Evolutionary conservation across 2,329 filamentous ascomycete species (phyloP), one percentile per base, ranked within the genome.

Genomic region (Fusarium acutatum): DNA sequence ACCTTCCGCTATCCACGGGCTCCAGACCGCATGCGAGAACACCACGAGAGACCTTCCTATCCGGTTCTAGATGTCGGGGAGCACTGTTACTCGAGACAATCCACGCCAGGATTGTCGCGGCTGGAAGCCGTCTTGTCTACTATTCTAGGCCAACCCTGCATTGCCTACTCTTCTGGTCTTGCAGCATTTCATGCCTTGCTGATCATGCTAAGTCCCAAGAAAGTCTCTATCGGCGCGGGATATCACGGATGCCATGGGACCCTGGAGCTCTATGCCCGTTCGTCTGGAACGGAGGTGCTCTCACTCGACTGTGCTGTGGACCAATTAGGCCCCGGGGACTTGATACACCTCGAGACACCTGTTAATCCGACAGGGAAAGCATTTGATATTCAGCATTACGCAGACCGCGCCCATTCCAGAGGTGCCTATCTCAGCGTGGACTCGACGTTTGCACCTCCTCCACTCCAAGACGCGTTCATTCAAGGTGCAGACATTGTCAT

Each of bases 171-270:
- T 40, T 97, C 94, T 6, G 96, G 96, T 6, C 89, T 98, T 34
- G 89, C 94, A 14, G 94, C 95, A 53, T 95, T 98, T 84, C 93
- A 98, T 82, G 95, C 94, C 32, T 85, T 97, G 63, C 87, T 98
- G 4, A 91, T 95, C n/a, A 90, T 91, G 78, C 84, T 97, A 13
- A 94, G 97, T 80, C 96, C 96, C 1, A 90, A 90, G 75, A 91
- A 92, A 68, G 90, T 98, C 60, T 92, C 94, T 74, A 94, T 98
- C 73, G 91, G 91, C 28, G 91, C 88, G 18, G 95, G 95, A 43
- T 99, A 98, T 83, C 96, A 98, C 84, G 96, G 96, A 76, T 97
- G 94, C 83, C 94, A 97, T 82, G 94, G 94, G 67, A 93, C 97
- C 26, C 88, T 98, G 75, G 83, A 83, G 32, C 84, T 98, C 58